Evolutionary conservation across 2,329 filamentous ascomycete genomes (phyloP).

Genomic region (Aspergillus pseudotamarii): DNA sequence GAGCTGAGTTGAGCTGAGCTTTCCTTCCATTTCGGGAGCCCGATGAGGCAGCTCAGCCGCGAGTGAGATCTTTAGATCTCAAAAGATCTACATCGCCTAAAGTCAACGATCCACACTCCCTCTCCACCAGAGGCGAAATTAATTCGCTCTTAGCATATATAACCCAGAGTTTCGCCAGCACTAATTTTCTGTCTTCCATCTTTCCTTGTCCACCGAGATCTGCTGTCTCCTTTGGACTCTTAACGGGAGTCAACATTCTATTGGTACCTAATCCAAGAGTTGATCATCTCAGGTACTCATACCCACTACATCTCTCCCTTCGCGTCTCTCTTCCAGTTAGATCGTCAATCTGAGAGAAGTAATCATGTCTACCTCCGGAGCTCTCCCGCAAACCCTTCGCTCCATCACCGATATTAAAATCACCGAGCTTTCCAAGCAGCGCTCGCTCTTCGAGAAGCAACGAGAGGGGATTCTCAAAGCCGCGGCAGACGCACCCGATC

Average conservation of each 20-base stretch:
- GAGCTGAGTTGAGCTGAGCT: background rate
- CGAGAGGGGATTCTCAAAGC: slow-evolving; percentile 48
- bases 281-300: background rate
- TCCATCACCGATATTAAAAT: slow-evolving; percentile 61
- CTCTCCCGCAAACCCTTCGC: slow-evolving; percentile 57
- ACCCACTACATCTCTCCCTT: background rate
- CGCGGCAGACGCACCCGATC: slow-evolving; percentile 30
- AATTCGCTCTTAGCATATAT: background rate
- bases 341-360: background rate
- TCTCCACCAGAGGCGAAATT: background rate
- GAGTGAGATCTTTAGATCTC: background rate
- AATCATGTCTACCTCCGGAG: slow-evolving; percentile 35
- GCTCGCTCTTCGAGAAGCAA: slow-evolving; percentile 51
- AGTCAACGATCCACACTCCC: slow-evolving; percentile 5
- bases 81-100: background rate
- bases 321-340: background rate
- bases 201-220: background rate
- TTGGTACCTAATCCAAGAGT: background rate
- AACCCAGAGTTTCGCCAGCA: background rate
- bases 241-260: background rate
- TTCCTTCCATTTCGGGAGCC: background rate
- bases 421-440: slow-evolving; percentile 58
- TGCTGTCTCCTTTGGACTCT: background rate
- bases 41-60: background rate
- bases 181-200: background rate